Base-by-base conservation (phyloP, 108 stramenopile species). In the Nannochloropsis gaditana region DNA sequence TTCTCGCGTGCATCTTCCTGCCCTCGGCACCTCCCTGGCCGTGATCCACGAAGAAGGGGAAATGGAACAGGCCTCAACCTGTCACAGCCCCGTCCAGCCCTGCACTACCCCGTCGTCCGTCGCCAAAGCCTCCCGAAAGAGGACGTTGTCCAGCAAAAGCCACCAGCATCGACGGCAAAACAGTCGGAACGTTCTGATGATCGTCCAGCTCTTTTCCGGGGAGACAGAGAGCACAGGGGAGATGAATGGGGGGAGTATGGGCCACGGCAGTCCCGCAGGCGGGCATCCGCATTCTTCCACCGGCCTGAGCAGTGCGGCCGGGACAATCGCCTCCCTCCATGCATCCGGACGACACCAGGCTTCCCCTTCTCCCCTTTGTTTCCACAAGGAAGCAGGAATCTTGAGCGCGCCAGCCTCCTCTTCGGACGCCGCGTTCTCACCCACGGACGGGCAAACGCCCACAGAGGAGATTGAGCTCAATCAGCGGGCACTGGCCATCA, bases 401-500 rank as follows among this genome's bases (percentile, higher is more conserved):
- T 31, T 31, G 31, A 31, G 31, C 31, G 31, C 31, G 31, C 31
- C 31, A 31, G 31, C 31, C 31, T 31, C 31, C 31, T 31, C 31
- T 31, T 31, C 31, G 31, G 31, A 31, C 31, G 31, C 31, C 31
- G 31, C 31, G 1, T 31, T 31, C 31, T 31, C 31, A 31, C 31
- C 31, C 31, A 17, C 1, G 59, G 19, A 19, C 17, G 19, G 59
- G 19, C 15, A 11, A 84, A 84, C 44, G 15, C 41, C 83, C 41
- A 84, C 45, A 44, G 45, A 47, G 45, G 44, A 84, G 9, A 41
- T 42, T 80, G 84, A 50, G 5, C 80, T 85, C 17, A 42, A 41
- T 5, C 85, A 85, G 80, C 79, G 80, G 21, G 21, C 59, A 21
- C n/a, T 73, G 82, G 85, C 82, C 21, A 80, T 86, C 44, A 80